phyloP scores from a whole-genome alignment of 768 basidiomycete genomes.

The Lepiota venenata region DNA sequence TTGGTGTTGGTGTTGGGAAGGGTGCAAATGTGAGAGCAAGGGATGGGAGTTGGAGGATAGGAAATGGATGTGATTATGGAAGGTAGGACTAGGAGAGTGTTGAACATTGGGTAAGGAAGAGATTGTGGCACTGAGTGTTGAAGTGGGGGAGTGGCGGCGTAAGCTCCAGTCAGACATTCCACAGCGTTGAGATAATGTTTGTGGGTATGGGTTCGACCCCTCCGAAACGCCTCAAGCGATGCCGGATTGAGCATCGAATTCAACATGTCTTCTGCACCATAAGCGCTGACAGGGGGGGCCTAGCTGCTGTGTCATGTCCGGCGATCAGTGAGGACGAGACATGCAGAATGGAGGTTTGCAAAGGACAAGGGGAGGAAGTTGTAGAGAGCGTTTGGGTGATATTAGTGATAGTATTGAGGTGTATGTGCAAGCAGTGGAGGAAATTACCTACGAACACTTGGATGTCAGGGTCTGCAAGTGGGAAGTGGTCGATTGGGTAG shows the following conservation, averaged over 20 bases:
- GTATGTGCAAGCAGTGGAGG: slow-evolving; percentile 18
- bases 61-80: too few relatives aligned
- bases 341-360: slow-evolving; percentile 23
- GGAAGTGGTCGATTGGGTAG: slow-evolving; percentile 34
- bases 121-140: too few relatives aligned
- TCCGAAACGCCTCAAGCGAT: slow-evolving; percentile 26
- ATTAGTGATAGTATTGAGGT: slow-evolving; percentile 26
- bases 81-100: too few relatives aligned
- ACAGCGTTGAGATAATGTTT: slow-evolving; percentile 26
- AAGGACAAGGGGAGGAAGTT: slow-evolving; percentile 27
- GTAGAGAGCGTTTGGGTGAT: slow-evolving; percentile 26
- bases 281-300: slow-evolving; percentile 26
- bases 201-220: slow-evolving; percentile 20
- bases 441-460: slow-evolving; percentile 30
- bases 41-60: not conserved
- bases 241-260: slow-evolving; percentile 25
- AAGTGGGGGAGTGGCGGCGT: too few relatives aligned
- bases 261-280: slow-evolving; percentile 17
- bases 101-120: too few relatives aligned
- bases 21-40: not conserved
- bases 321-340: slow-evolving; percentile 33
- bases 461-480: slow-evolving; percentile 25
- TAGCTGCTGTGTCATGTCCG: slow-evolving; percentile 32
- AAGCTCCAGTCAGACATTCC: too few relatives aligned
- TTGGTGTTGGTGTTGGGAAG: not conserved